Base-by-base conservation (phyloP, 345 rosid species). In the Excoecaria agallocha region DNA sequence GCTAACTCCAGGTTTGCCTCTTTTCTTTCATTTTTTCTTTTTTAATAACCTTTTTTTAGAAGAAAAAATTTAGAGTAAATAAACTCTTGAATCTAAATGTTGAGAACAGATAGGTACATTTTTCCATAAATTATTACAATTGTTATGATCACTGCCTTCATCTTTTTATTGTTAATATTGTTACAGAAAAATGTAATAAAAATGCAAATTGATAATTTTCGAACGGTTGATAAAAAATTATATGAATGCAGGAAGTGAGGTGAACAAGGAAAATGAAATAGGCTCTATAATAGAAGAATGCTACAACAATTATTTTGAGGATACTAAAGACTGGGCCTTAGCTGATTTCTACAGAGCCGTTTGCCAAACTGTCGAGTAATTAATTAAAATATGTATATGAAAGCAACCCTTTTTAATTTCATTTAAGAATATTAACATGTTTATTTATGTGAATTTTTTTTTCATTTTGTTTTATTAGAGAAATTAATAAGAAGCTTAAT, bases 341-440 rank as follows among this genome's bases (percentile, higher is more conserved):
- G 83, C 81, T 6, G 82, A 85, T 8, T 91, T 93, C 74, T 84
- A 84, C 59, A 77, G 82, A 22, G 82, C 81, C 45, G 81, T 90
- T 1, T 87, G 88, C 77, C 84, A 78, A 78, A 83, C 89, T 6
- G 82, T 93, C 70, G 91, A 89, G 96, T 93, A 88, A 69, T 1
- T 54, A 57, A 4, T 54, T 54, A 3, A 57, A 19, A 55, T 25
- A 8, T 24, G 11, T 39, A 63, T 60, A 25, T 13, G 6, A 24
- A 2, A 3, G 30, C 10, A 7, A 15, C 19, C 5, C 12, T 22
- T 30, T 59, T 12, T 25, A 12, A 37, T 62, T 13, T 62, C 48
- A 30, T 63, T 37, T 30, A 55, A n/a, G 10, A 55, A 55, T 20
- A 62, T 13, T 35, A 35, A 0, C n/a, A 13, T 30, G 64, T 25